phyloP scores from a whole-genome alignment of 495 filamentous ascomycete species.

The Darksidea phi region DNA sequence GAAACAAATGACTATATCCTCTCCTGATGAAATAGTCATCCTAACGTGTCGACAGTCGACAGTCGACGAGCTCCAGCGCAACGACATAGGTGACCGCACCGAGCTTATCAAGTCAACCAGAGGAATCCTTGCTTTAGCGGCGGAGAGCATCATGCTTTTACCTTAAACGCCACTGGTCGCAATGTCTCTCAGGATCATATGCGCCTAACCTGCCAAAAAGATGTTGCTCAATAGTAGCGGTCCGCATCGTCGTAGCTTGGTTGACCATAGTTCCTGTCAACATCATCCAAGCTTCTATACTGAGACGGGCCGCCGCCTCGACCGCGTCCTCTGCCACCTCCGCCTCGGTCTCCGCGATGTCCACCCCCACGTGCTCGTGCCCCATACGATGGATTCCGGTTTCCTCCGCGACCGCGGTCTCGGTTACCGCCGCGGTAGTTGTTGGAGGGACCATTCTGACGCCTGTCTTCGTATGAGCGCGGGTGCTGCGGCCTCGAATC shows the following conservation, averaged over 20 bases:
- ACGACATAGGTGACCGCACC: too few relatives aligned
- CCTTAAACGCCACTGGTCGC: neutral
- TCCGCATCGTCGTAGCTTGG: slow-evolving; percentile 32
- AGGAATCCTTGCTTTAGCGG: neutral
- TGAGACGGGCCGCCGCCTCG: slow-evolving; percentile 12
- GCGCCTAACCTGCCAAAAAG: neutral
- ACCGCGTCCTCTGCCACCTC: slow-evolving; percentile 27
- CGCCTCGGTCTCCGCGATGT: slow-evolving; percentile 17
- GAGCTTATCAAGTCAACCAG: too few relatives aligned
- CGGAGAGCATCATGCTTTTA: neutral
- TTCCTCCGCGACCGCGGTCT: slow-evolving; percentile 15
- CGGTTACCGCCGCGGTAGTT: slow-evolving; percentile 30
- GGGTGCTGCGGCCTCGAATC: slow-evolving; percentile 9
- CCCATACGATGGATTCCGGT: slow-evolving; percentile 10
- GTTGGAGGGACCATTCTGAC: slow-evolving; percentile 6
- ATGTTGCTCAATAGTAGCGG: slow-evolving; percentile 22
- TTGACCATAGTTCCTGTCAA: slow-evolving; percentile 21
- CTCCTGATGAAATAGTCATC: too few relatives aligned
- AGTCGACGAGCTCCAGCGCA: too few relatives aligned
- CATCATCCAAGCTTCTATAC: slow-evolving; percentile 37
- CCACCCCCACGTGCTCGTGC: slow-evolving; percentile 27
- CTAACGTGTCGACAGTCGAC: too few relatives aligned
- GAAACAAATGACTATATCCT: too few relatives aligned
- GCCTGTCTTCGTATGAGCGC: slow-evolving; percentile 11
- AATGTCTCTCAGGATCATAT: neutral